Conservation (phyloP, 192 early-diverging fungal species). For the Entomortierella lignicola region DNA sequence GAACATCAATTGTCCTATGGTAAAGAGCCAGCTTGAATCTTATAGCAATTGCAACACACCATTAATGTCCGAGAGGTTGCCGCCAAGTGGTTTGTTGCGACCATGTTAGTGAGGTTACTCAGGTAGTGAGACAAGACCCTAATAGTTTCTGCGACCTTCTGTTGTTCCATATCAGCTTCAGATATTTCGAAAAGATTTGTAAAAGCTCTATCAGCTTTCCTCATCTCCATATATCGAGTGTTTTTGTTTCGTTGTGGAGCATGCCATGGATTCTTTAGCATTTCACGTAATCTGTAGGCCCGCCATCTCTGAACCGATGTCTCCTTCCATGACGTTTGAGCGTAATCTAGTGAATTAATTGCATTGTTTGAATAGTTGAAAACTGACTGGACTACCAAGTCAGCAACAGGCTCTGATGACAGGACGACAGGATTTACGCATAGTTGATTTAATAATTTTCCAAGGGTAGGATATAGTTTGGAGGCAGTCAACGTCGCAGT, state of each 20-base stretch:
- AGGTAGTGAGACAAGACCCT: not conserved
- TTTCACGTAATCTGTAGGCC: not conserved
- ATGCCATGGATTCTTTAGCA: not conserved
- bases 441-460: constrained; percentile 7
- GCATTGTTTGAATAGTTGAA: constrained; percentile 23
- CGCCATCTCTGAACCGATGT: not conserved
- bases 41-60: not conserved
- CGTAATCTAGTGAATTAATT: not conserved
- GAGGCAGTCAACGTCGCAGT: not conserved
- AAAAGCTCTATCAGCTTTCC: not conserved
- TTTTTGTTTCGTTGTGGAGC: not conserved
- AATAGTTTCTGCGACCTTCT: not conserved
- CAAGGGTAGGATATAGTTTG: constrained; percentile 19
- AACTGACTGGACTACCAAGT: constrained; percentile 7
- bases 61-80: not conserved
- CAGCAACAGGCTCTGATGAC: not conserved
- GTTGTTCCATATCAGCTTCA: not conserved
- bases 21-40: too few species aligned
- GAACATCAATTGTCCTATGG: too few species aligned
- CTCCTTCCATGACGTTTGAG: not conserved
- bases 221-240: not conserved
- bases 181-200: not conserved
- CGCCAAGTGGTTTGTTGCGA: not conserved
- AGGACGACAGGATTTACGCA: constrained; percentile 31
- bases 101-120: not conserved